Evolutionary conservation across 2,329 filamentous ascomycete species (phyloP).

Genomic region (Colletotrichum sp.): DNA sequence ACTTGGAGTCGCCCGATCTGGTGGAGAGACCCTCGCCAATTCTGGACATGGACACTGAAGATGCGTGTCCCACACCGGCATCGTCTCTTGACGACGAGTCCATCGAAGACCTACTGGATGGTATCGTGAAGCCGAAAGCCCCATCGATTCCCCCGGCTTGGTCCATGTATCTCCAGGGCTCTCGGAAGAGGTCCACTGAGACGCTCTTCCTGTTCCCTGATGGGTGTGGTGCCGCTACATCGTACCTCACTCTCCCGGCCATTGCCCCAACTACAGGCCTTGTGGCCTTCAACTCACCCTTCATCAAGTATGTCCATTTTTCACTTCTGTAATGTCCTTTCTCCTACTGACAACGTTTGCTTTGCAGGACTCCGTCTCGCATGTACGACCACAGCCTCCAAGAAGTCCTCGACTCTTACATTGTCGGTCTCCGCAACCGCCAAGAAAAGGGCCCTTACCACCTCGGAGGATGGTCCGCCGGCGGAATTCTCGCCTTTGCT

Average conservation of each 20-base stretch:
- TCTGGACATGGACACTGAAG: neutral
- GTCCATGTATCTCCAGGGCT: neutral
- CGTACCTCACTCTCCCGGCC: neutral
- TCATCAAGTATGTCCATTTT: neutral
- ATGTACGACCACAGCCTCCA: neutral
- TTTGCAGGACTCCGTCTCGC: constrained; percentile 44
- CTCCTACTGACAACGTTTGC: neutral
- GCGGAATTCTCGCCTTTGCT: constrained; percentile 74
- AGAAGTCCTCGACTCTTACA: neutral
- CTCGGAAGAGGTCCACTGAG: neutral
- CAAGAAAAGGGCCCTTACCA: constrained; percentile 72
- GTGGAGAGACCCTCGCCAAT: neutral
- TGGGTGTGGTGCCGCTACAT: neutral
- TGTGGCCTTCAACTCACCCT: neutral
- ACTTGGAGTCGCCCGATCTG: neutral
- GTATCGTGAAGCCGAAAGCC: neutral
- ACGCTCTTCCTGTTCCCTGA: neutral
- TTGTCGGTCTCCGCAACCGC: neutral
- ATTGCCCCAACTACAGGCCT: neutral
- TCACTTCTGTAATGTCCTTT: fast-evolving
- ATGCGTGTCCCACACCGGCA: neutral
- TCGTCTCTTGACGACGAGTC: neutral
- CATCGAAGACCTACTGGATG: neutral
- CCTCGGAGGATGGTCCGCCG: constrained; percentile 78
- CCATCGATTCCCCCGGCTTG: neutral